phyloP scores from a whole-genome alignment of 768 basidiomycete genomes.

The Mycena metata region DNA sequence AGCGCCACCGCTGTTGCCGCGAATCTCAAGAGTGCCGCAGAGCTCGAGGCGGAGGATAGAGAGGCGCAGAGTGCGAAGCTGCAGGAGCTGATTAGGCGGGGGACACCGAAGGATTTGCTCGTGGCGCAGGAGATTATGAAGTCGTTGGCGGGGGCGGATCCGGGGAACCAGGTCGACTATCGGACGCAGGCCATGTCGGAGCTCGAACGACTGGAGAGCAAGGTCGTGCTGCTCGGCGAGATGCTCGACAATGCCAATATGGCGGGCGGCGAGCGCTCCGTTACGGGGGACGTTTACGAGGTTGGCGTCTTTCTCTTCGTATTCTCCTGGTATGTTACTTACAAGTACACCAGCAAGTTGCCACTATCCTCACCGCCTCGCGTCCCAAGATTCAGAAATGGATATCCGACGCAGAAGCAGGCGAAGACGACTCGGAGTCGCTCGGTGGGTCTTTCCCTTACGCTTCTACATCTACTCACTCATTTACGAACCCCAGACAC shows the following conservation, averaged over 20 bases:
- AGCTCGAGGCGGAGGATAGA: conserved; percentile 95
- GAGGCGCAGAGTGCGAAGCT: conserved; percentile 96
- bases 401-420: conserved; percentile 93
- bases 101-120: conserved; percentile 94
- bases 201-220: conserved; percentile 93
- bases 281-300: conserved; percentile 93
- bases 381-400: conserved; percentile 97
- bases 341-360: conserved; percentile 79
- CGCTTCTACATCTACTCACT: not conserved
- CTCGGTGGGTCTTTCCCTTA: conserved; percentile 71
- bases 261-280: conserved; percentile 81
- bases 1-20: conserved; percentile 48
- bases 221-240: conserved; percentile 96
- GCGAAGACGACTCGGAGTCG: conserved; percentile 92
- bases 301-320: conserved; percentile 57
- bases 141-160: conserved; percentile 92
- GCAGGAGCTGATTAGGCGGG: conserved; percentile 97
- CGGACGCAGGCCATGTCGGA: conserved; percentile 90
- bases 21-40: conserved; percentile 94
- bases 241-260: conserved; percentile 94
- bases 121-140: conserved; percentile 99
- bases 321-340: not conserved
- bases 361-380: conserved; percentile 81
- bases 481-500: conserved; percentile 69
- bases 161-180: conserved; percentile 95